Base-by-base conservation (phyloP, 2,329 filamentous ascomycete genomes). In the Sarocladiaceae sp. region DNA sequence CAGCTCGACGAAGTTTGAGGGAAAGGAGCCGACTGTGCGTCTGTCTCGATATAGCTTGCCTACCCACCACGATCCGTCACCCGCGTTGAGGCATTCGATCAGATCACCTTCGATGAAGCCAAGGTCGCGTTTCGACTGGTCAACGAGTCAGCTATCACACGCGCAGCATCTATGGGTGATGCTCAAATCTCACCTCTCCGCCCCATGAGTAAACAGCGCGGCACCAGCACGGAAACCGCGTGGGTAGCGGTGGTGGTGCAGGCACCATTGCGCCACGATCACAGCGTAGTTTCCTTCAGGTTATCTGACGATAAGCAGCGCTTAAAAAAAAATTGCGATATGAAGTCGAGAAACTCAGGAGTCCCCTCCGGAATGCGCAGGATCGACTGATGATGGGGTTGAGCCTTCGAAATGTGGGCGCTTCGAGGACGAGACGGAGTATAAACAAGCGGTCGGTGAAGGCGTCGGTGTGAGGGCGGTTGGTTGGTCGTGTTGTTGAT, bases 61-160 rank as follows among this genome's bases (percentile, higher is more conserved):
- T 67, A 90, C 95, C 93, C 93, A 98, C 93, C 93, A 98, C 37
- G 88, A 90, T 43, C 93, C 93, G 67, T 98, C 93, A 51, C 93
- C 93, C 16, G 93, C 93, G 63, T 98, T 98, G 44, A 98, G 74
- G 59, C 91, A 96, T 77, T 98, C 93, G 62, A 98, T 98, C 53
- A 98, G 68, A 66, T 98, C 93, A 51, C 93, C 93, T 65, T 98
- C 93, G 54, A 98, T 85, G 65, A 98, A 98, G 13, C 93, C 93
- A 47, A 98, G 76, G 61, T 98, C 93, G 63, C 85, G 82, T 71
- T 95, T 95, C 19, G 85, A 91, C 82, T 85, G 48, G 23, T 19
- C 15, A 16, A 26, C 20, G 3, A 20, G 31, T 45, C 27, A 23
- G 23, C 18, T 12, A 19, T 16, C 12, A 18, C 33, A 45, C 23